Evolutionary conservation across 495 filamentous ascomycete genomes (phyloP).

Genomic region (Astrothelium subdiscretum): DNA sequence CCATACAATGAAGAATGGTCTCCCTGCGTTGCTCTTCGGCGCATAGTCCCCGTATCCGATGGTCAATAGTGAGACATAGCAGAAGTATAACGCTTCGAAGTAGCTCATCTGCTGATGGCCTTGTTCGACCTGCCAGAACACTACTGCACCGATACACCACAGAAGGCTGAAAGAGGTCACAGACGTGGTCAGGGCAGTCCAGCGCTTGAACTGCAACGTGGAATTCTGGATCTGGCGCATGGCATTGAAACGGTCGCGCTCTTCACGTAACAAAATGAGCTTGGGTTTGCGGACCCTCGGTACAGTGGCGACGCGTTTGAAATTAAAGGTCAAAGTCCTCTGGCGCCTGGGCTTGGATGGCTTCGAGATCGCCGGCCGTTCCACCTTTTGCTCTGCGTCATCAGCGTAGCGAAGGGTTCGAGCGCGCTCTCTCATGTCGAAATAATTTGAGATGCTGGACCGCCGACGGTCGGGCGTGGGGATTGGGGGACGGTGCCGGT

Average conservation of each 20-base stretch:
- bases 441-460: background rate
- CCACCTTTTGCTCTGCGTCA: background rate
- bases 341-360: background rate
- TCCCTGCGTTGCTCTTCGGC: slow-evolving; percentile 30
- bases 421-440: background rate
- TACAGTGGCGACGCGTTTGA: slow-evolving; percentile 3
- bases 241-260: slow-evolving; percentile 32
- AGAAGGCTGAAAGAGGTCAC: slow-evolving; percentile 28
- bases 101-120: slow-evolving; percentile 29
- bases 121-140: slow-evolving; percentile 31
- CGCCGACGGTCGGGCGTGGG: slow-evolving; percentile 2
- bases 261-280: slow-evolving; percentile 27
- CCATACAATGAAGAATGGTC: slow-evolving; percentile 36
- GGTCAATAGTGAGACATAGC: slow-evolving; percentile 32
- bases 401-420: slow-evolving; percentile 8
- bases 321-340: background rate
- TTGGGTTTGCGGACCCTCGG: slow-evolving; percentile 19
- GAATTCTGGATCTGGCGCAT: slow-evolving; percentile 32
- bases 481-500: slow-evolving; percentile 8
- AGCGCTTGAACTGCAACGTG: slow-evolving; percentile 29
- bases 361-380: background rate
- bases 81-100: slow-evolving; percentile 35
- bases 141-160: slow-evolving; percentile 33
- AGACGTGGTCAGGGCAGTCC: slow-evolving; percentile 26
- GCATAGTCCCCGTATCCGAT: slow-evolving; percentile 35